Evolutionary conservation across 441 rosid species (phyloP).

Genomic region (Flueggea neowawraea): DNA sequence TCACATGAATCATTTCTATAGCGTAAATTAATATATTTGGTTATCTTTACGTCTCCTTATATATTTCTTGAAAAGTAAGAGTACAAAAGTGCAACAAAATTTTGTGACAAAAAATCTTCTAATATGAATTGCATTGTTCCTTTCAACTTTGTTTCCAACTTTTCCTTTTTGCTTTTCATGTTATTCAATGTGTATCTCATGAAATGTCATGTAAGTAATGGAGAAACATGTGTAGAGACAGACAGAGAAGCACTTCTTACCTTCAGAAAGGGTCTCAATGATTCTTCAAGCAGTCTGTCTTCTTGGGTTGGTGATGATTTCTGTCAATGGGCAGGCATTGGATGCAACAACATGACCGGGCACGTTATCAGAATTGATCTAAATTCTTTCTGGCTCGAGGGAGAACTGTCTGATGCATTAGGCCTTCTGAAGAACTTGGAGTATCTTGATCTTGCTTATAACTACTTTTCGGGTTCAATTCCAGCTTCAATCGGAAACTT

Average conservation of each 20-base stretch:
- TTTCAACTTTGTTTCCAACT: neutral
- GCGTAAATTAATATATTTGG: too few relatives aligned
- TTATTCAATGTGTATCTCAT: neutral
- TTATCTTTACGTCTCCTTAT: too few relatives aligned
- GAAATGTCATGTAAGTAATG: conserved; percentile 4
- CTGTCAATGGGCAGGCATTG: conserved; percentile 27
- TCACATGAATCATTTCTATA: too few relatives aligned
- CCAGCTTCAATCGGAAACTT: conserved; percentile 29
- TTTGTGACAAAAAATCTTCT: neutral
- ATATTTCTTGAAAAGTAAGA: too few relatives aligned
- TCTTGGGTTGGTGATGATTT: conserved; percentile 34
- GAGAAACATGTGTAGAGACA: conserved; percentile 12
- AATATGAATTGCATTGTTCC: neutral
- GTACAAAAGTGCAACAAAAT: too few relatives aligned
- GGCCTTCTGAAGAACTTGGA: conserved; percentile 17
- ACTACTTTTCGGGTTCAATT: conserved; percentile 25
- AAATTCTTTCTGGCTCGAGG: conserved; percentile 18
- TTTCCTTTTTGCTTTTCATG: neutral
- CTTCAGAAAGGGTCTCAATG: conserved; percentile 23
- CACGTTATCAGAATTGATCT: conserved; percentile 20
- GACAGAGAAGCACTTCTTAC: conserved; percentile 19
- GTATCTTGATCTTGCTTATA: conserved; percentile 15
- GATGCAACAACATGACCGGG: conserved; percentile 14
- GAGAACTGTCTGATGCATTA: conserved; percentile 17
- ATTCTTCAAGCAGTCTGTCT: conserved; percentile 30